Base-by-base conservation (phyloP, 2,329 filamentous ascomycete genomes). In the Ceratocystis cubensis region DNA sequence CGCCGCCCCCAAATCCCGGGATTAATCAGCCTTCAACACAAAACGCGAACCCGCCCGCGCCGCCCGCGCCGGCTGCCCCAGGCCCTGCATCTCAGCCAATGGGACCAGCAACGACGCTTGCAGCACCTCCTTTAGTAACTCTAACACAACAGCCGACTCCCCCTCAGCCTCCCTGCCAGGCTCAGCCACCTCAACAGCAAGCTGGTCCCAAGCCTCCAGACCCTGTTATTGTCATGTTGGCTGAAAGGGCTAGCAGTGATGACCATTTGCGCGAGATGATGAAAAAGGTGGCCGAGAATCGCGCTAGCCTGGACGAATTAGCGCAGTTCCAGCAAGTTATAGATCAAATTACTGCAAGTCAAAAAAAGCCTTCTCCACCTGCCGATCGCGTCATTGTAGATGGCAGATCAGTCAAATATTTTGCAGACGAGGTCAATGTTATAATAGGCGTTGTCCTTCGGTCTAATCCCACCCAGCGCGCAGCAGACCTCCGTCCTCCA, bases 261-360 rank as follows among this genome's bases (percentile, higher is more conserved):
- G 81, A 85, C 0, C 81, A 87, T 66, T 78, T 94, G 8, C 86
- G 91, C 67, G 85, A 88, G 45, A 78, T 94, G 0, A 94, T 94
- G 89, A 90, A 90, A 73, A 84, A 89, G 65, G 89, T 94, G 0
- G 89, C 89, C 0, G 85, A 86, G 33, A 89, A 89, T 1, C 82
- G 87, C 70, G 89, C 89, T 0, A 84, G 83, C 13, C 82, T 84
- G 46, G 82, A 85, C 15, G 88, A 94, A 73, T 76, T 94, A 13
- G 84, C 84, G 61, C 83, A 86, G 69, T 94, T 94, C 71, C 89
- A 94, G 73, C 81, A 81, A 62, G 89, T 94, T 53, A 94, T 94
- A 69, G 88, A 91, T 71, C 85, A 91, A 72, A 82, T 94, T 66
- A 91, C 87, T 1, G 75, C 75, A 0, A 82, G 85, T 68, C 82